These are phyloP conservation scores for Fusarium pilosicola DNA, from an alignment of 2,329 filamentous ascomycete genomes.

Conservation along the genomic window DNA sequence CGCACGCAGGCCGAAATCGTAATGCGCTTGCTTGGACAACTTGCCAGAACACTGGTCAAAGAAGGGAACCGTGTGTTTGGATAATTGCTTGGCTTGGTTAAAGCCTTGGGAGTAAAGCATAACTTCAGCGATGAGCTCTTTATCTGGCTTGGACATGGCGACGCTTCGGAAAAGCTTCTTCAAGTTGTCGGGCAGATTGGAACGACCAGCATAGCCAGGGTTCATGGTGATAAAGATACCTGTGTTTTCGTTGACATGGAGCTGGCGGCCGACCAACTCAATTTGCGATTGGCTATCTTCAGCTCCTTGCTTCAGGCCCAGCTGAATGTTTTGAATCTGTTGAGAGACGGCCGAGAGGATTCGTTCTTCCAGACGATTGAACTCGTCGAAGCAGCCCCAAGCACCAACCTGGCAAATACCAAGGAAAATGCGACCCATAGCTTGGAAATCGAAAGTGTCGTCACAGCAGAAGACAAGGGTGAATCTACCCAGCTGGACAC, in stretches of 20 bases:
- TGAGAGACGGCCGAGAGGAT: slow-evolving; percentile 98
- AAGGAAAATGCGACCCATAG: slow-evolving; percentile 99
- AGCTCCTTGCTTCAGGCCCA: slow-evolving; percentile 86
- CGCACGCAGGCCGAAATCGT: slow-evolving; percentile 97
- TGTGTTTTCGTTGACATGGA: slow-evolving; percentile 90
- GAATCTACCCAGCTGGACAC: slow-evolving; percentile 95
- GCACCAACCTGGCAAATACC: slow-evolving; percentile 99
- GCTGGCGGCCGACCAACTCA: slow-evolving; percentile 90
- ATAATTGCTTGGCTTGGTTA: slow-evolving; percentile 92
- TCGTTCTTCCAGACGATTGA: slow-evolving; percentile 97
- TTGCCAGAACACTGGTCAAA: slow-evolving; percentile 87
- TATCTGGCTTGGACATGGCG: slow-evolving; percentile 99
- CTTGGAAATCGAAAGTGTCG: slow-evolving; percentile 99
- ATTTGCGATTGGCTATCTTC: slow-evolving; percentile 89
- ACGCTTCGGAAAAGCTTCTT: slow-evolving; percentile 99
- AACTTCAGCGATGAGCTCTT: slow-evolving; percentile 98
- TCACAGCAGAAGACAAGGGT: slow-evolving; percentile 99
- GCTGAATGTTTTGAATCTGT: slow-evolving; percentile 99
- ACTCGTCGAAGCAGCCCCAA: slow-evolving; percentile 99
- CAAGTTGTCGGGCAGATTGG: slow-evolving; percentile 96
- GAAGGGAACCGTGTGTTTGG: slow-evolving; percentile 96
- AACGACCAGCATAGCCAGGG: slow-evolving; percentile 96
- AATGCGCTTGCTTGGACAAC: slow-evolving; percentile 96
- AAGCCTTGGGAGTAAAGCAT: slow-evolving; percentile 99
- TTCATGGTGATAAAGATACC: slow-evolving; percentile 99